Percentiles rank a stretch among this genome's conserved stretches.
Conservation (phyloP, 2,329 filamentous ascomycete genomes). For the Sporothrix curviconia region DNA sequence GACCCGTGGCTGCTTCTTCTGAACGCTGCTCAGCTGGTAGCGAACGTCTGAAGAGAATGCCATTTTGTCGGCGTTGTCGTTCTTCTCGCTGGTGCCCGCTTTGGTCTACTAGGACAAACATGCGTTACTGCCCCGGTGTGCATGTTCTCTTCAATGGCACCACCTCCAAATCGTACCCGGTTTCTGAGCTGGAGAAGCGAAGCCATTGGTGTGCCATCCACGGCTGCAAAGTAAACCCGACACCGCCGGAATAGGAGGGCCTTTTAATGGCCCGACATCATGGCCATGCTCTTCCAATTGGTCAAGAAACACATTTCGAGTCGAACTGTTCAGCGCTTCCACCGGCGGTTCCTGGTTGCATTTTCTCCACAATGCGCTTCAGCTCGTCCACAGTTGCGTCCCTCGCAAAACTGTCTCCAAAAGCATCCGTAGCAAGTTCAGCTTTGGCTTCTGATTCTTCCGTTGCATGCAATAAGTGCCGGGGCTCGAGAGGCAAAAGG, state of each 20-base stretch:
- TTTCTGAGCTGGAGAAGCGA: slow-evolving; percentile 33
- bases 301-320: slow-evolving; percentile 39
- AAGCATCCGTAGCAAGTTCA: slow-evolving; percentile 62
- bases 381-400: slow-evolving; percentile 39
- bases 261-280: slow-evolving; percentile 42
- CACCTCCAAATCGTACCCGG: slow-evolving; percentile 64
- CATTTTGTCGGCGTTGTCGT: too few relatives aligned
- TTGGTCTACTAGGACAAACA: too few relatives aligned
- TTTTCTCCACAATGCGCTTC: slow-evolving; percentile 35
- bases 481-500: slow-evolving; percentile 54
- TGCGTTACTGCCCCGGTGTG: slow-evolving; percentile 60
- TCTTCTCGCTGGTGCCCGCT: too few relatives aligned
- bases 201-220: neutral
- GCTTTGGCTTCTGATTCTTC: slow-evolving; percentile 49
- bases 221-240: slow-evolving; percentile 34
- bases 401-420: slow-evolving; percentile 75
- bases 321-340: slow-evolving; percentile 30
- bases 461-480: slow-evolving; percentile 67
- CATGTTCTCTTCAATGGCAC: slow-evolving; percentile 45
- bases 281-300: slow-evolving; percentile 52
- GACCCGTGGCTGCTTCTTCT: slow-evolving; percentile 54
- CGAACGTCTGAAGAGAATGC: slow-evolving; percentile 44
- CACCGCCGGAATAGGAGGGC: slow-evolving; percentile 48
- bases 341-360: slow-evolving; percentile 21
- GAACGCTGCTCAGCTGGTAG: slow-evolving; percentile 38